These are phyloP conservation scores for Paraleonurus japonicus DNA, from an alignment of 257 asterid species.

Conservation along the genomic window DNA sequence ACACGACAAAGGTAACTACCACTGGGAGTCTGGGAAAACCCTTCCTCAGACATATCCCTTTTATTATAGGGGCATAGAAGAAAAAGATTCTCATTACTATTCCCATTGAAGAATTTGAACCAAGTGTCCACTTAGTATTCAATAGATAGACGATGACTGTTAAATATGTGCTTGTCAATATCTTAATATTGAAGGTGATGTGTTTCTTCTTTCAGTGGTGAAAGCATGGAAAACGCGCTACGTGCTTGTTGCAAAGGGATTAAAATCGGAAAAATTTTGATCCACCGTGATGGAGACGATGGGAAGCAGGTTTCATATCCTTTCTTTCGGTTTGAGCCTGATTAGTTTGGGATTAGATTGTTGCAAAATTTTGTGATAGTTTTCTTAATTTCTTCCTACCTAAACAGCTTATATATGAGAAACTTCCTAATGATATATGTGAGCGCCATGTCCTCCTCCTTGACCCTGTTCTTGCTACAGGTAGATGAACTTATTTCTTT, in stretches of 20 bases:
- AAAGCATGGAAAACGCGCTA: slow-evolving; percentile 98
- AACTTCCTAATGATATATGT: slow-evolving; percentile 85
- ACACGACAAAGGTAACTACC: too few relatives aligned
- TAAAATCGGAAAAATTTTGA: slow-evolving; percentile 92
- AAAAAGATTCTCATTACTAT: too few relatives aligned
- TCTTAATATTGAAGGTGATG: background rate
- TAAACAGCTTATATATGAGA: slow-evolving; percentile 91
- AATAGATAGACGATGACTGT: too few relatives aligned
- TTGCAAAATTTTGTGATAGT: background rate
- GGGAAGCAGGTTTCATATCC: slow-evolving; percentile 75
- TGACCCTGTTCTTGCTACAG: slow-evolving; percentile 99
- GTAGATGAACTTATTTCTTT: slow-evolving; percentile 33
- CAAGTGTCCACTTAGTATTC: too few relatives aligned
- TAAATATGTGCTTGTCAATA: background rate
- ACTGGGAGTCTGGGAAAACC: too few relatives aligned
- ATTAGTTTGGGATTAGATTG: slow-evolving; percentile 13
- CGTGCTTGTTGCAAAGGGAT: slow-evolving; percentile 99
- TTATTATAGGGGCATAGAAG: too few relatives aligned
- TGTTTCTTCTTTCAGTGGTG: slow-evolving; percentile 62
- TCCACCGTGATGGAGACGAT: slow-evolving; percentile 95
- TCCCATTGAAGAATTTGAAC: too few relatives aligned
- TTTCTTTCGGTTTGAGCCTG: slow-evolving; percentile 17
- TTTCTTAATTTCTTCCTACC: slow-evolving; percentile 14
- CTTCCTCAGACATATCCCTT: too few relatives aligned
- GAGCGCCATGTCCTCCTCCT: slow-evolving; percentile 97